Percentiles rank a stretch among this genome's conserved stretches.
These are phyloP conservation scores for Saccharomyces uvarum DNA, from an alignment of 1,139 yeast genomes.

Conservation along the genomic window DNA sequence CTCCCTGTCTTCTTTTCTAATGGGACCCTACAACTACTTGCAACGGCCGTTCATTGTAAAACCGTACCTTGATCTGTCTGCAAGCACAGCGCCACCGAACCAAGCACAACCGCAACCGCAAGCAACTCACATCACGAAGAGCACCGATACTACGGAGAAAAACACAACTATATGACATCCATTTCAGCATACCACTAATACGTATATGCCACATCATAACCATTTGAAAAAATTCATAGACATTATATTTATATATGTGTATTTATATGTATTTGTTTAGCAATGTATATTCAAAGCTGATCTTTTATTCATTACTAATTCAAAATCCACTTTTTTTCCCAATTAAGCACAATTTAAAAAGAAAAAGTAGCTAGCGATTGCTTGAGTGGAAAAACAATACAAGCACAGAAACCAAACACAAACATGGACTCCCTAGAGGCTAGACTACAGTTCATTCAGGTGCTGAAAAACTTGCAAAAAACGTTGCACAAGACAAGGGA, in stretches of 20 bases:
- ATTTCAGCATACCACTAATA: background rate
- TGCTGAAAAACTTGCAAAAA: conserved; percentile 27
- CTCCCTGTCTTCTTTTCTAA: background rate
- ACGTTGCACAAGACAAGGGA: conserved; percentile 18
- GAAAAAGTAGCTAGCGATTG: background rate
- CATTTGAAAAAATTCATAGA: background rate
- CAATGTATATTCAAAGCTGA: background rate
- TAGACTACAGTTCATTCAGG: conserved; percentile 28
- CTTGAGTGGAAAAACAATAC: conserved; percentile 9
- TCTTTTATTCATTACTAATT: background rate
- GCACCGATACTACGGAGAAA: background rate
- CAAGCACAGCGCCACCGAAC: background rate
- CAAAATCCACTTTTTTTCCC: conserved; percentile 3
- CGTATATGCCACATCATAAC: background rate
- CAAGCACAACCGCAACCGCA: background rate
- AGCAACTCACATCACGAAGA: background rate
- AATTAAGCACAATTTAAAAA: background rate
- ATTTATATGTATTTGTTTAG: background rate
- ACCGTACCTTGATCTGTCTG: background rate
- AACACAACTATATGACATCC: background rate
- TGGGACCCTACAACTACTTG: background rate
- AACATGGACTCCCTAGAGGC: conserved; percentile 32
- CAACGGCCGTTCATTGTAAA: background rate
- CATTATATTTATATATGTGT: background rate
- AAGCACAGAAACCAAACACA: background rate